Evolutionary conservation across 1,139 yeast genomes (phyloP), one percentile per base, ranked within the genome.

Genomic region (Yamadazyma diospyri): DNA sequence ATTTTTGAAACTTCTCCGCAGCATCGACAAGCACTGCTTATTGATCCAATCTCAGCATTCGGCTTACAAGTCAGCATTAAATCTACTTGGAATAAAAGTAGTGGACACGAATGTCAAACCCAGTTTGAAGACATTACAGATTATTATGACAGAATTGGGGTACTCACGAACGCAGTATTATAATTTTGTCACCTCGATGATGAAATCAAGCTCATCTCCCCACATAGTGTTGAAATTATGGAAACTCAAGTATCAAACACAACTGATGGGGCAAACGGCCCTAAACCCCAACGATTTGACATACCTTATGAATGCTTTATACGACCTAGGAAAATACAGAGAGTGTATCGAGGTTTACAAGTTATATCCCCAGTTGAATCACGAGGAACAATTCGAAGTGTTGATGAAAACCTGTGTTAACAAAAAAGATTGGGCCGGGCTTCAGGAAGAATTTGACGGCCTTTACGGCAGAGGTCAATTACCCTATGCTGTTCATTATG

Each of bases 391-490:
- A 39, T 69, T 76, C 35, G 71, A 67, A 27, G 57, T 67, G 6
- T 46, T 77, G 11, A 57, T 78, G 25, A 44, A 57, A 11, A 63
- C 80, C 2, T 67, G 80, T 39, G 78, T 83, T 2, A 58, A 63
- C 25, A 53, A 63, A 11, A 65, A 72, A 26, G 75, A 79, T 42
- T 83, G 88, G 83, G 57, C 59, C 18, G 59, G 70, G 5, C 61
- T 86, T 39, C 82, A 81, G 49, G 47, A 59, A n/a, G 72, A 76
- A 32, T 81, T 85, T 48, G 85, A 82, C 41, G 67, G 64, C 2
- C 61, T 82, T 53, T 72, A 77, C 41, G 80, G 80, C 2, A 59
- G 68, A 16, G 81, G 79, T 1, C 62, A 72, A 26, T 55, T 74
- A 16, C 84, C 88, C 4, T 69, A 70, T 31, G 57, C 72, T 10